Base-by-base conservation (phyloP, 257 asterid species). In the Plantago ovata region DNA sequence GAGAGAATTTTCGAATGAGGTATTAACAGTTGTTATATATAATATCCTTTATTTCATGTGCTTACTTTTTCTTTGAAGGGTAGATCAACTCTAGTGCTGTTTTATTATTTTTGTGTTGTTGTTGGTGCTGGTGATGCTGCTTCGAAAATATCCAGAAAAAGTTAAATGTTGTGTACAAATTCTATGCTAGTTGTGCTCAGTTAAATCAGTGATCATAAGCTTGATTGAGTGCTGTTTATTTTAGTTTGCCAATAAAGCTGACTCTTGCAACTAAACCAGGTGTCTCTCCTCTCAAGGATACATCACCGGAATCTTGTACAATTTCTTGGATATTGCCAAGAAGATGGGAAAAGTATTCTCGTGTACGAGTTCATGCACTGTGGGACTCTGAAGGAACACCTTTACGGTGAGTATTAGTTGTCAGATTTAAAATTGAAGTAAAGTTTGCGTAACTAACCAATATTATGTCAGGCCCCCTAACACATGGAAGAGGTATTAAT, bases 321-420 rank as follows among this genome's bases (percentile, higher is more conserved):
- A 76, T 93, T 89, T 77, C 81, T 89, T 47, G 99, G 99, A 67
- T 93, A 80, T 64, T 93, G 97, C 83, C 99, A 86, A 76, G 98
- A 85, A 83, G 95, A 79, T 12, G 97, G 92, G 52, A 93, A 82
- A 78, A 84, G 80, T 60, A 81, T 93, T 70, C 96, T 93, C 0
- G 88, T 89, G 28, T 93, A 89, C 9, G 99, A 93, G 84, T 93
- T 93, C 84, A 82, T 89, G 95, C 99, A 86, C 74, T 86, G 69
- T 28, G 99, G 99, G 63, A 93, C 96, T 32, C 95, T 93, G 7
- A 93, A 89, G 74, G 96, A 93, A 49, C 97, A 86, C 73, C 96
- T 93, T 38, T 86, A 93, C 20, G 92, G 98, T 84, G 68, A 70
- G 62, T 33, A 28, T 50, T 10, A 68, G 10, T 5, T 21, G 6